These are phyloP conservation scores for Corymbia maculata DNA, from an alignment of 345 rosid species.

Conservation along the genomic window DNA sequence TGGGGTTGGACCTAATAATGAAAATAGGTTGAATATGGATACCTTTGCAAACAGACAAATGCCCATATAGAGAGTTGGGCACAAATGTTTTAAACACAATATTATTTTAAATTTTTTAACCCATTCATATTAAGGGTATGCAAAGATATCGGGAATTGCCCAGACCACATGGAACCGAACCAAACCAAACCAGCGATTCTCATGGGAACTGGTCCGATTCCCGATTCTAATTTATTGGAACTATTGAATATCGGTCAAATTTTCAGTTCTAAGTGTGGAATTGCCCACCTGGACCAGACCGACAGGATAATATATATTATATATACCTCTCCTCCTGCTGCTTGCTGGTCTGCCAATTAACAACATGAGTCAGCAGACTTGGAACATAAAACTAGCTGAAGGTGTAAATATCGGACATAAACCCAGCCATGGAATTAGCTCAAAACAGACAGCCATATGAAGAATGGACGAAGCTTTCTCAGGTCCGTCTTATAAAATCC, in stretches of 20 bases:
- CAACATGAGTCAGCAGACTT: background rate
- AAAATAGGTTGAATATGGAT: background rate
- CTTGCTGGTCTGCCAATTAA: background rate
- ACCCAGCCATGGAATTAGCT: background rate
- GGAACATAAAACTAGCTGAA: background rate
- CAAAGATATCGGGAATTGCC: fast-evolving
- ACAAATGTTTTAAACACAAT: background rate
- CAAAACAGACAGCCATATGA: background rate
- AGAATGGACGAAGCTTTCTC: background rate
- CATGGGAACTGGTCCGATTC: background rate
- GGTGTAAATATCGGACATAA: background rate
- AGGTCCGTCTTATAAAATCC: background rate
- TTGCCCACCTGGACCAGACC: background rate
- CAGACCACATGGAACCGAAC: no score
- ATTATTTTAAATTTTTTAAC: no score
- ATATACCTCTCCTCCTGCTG: background rate
- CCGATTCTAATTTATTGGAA: background rate
- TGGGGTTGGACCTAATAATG: background rate
- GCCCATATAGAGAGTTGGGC: background rate
- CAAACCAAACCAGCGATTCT: no score
- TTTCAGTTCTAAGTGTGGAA: background rate
- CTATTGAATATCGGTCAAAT: no score
- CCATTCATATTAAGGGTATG: no score
- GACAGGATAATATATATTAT: no score
- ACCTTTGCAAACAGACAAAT: background rate